Conservation (phyloP, 2,329 filamentous ascomycete genomes). For the Sclerotinia subarctica region DNA sequence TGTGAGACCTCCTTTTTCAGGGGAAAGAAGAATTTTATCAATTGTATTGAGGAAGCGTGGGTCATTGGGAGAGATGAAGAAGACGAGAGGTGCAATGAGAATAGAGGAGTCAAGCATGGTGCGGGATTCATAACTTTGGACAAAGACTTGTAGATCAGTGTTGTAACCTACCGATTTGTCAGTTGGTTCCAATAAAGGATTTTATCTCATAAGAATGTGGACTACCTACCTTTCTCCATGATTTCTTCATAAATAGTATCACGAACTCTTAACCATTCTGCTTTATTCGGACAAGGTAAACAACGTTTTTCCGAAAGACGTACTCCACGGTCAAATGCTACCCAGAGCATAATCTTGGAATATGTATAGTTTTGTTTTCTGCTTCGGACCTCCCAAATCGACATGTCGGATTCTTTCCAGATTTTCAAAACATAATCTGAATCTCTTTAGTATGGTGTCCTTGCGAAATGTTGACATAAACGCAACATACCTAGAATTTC, state of each 20-base stretch:
- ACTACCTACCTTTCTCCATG: slow-evolving; percentile 60
- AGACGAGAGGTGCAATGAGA: slow-evolving; percentile 73
- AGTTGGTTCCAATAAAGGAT: not conserved
- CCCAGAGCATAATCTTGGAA: slow-evolving; percentile 82
- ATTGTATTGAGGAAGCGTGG: slow-evolving; percentile 71
- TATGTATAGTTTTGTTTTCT: slow-evolving; percentile 75
- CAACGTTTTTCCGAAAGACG: slow-evolving; percentile 72
- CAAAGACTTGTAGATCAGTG: slow-evolving; percentile 63
- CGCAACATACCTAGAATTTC: slow-evolving; percentile 54
- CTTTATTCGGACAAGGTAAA: slow-evolving; percentile 68
- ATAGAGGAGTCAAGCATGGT: slow-evolving; percentile 71
- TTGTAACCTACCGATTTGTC: slow-evolving; percentile 57
- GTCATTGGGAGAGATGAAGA: slow-evolving; percentile 76
- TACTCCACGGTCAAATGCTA: slow-evolving; percentile 72
- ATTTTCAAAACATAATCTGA: slow-evolving; percentile 67
- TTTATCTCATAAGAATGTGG: not conserved
- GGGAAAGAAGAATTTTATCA: slow-evolving; percentile 66
- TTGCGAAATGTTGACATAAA: not conserved
- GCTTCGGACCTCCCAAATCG: slow-evolving; percentile 78
- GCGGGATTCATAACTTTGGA: slow-evolving; percentile 72
- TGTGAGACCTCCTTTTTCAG: slow-evolving; percentile 72
- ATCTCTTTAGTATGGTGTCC: slow-evolving; percentile 24
- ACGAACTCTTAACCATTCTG: slow-evolving; percentile 62
- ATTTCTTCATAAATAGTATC: slow-evolving; percentile 71
- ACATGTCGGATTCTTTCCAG: slow-evolving; percentile 69